Evolutionary conservation across 352 stramenopile genomes (phyloP).

Genomic region (Globisporangium irregulare): DNA sequence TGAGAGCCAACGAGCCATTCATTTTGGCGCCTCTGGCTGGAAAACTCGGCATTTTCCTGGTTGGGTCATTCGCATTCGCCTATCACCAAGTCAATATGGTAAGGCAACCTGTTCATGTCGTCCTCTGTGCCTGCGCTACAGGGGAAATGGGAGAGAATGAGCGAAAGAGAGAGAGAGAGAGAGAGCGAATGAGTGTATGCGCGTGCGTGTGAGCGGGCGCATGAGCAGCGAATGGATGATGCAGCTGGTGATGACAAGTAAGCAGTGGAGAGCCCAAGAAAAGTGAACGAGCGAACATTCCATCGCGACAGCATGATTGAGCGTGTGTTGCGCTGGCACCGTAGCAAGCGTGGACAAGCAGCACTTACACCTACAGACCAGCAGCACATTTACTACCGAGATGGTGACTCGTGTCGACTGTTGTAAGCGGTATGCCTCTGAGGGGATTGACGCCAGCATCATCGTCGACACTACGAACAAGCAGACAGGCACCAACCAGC

Average conservation of each 20-base stretch:
- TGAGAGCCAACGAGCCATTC: constrained; percentile 79
- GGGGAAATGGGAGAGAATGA: not conserved
- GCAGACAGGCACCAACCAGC: not conserved
- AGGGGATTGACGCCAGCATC: not conserved
- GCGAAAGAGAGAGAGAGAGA: not conserved
- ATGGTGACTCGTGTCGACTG: not conserved
- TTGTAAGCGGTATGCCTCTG: not conserved
- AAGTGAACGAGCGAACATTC: not conserved
- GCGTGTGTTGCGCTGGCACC: not conserved
- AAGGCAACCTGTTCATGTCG: constrained; percentile 30
- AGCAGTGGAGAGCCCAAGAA: not conserved
- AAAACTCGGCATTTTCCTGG: constrained; percentile 25
- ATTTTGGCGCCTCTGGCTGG: constrained; percentile 44
- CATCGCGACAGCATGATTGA: not conserved
- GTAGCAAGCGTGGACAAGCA: not conserved
- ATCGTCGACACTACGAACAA: not conserved
- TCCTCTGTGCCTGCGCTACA: not conserved
- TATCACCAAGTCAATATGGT: constrained; percentile 90
- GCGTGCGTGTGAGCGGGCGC: not conserved
- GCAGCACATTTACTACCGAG: not conserved
- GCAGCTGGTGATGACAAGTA: not conserved
- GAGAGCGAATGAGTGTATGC: not conserved
- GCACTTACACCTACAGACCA: not conserved
- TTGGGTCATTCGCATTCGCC: constrained; percentile 80
- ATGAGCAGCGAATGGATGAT: not conserved